Base-by-base conservation (phyloP, 352 stramenopile species). In the Pythium pyrilobum region DNA sequence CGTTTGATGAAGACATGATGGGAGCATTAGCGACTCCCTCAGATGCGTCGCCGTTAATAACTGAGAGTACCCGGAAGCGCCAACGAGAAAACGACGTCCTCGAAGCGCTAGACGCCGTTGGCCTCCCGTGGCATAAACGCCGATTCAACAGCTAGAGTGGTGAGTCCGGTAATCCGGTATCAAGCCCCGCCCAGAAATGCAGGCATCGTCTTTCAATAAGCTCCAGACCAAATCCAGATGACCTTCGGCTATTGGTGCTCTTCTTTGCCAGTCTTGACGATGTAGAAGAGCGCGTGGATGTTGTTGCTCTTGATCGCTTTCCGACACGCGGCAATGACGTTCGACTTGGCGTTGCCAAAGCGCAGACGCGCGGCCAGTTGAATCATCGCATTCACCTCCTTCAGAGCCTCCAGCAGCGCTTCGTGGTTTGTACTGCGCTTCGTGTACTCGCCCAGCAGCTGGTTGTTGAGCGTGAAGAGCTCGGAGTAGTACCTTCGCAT, bases 361-460 rank as follows among this genome's bases (percentile, higher is more conserved):
- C 90, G 86, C 28, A 97, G 69, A 4, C 84, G 78, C 12, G 89
- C 81, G 4, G 89, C 89, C 23, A 93, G 71, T 67, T 97, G 87
- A 43, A 97, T 96, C 74, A 93, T 95, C 41, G 72, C 77, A 60
- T 97, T 97, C 11, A 98, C 86, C 20, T 97, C 80, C 47, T 97
- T 97, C 4, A 98, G 70, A 29, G 83, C 74, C 25, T 88, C 81
- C n/a, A 97, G 62, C 34, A 98, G 71, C 25, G 80, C 85, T 44
- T 96, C 68, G 52, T 98, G 89, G 57, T 97, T 97, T 5, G 82
- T 96, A 42, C 80, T 92, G 41, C 92, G 80, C 67, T 97, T 97
- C 7, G 77, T 92, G 71, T 97, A 96, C 69, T 97, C 90, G 24
- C 85, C 86, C 28, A 97, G 55, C 27, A 97, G 71, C 54, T 96